Percentiles rank a stretch among this genome's conserved stretches.
Evolutionary conservation across 2,329 filamentous ascomycete species (phyloP).

Genomic region (Colletotrichum euphorbiae): DNA sequence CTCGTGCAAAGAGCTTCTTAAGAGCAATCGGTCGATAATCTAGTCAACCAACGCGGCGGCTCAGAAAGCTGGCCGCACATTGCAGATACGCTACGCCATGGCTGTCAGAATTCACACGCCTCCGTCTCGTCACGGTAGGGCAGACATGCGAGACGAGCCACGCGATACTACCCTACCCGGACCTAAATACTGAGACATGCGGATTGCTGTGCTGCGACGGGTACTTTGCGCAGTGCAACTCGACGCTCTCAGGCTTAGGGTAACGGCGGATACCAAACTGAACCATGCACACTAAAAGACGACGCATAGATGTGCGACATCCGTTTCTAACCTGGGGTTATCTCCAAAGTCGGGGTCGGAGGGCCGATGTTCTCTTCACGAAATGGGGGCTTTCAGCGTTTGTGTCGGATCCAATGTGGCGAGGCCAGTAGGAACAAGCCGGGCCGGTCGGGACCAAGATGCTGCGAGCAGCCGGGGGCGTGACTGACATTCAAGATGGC

Average conservation of each 20-base stretch:
- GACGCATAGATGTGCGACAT: neutral
- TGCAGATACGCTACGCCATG: neutral
- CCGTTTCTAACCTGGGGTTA: constrained; percentile 3
- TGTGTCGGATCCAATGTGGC: constrained; percentile 12
- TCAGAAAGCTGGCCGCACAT: constrained; percentile 3
- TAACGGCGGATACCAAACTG: constrained; percentile 33
- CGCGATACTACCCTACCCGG: constrained; percentile 1
- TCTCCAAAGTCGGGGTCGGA: neutral
- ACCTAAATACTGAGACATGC: neutral
- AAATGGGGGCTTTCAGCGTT: constrained; percentile 10
- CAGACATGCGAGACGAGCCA: constrained; percentile 20
- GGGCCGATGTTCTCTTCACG: neutral
- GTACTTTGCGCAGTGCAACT: neutral
- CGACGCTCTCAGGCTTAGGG: constrained; percentile 20
- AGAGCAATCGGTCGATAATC: constrained; percentile 17
- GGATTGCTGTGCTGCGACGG: neutral
- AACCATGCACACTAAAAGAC: constrained; percentile 20
- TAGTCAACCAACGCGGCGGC: constrained; percentile 13
- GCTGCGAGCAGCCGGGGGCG: constrained; percentile 18
- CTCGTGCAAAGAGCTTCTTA: constrained; percentile 1
- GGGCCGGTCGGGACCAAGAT: constrained; percentile 21
- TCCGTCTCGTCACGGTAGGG: constrained; percentile 25
- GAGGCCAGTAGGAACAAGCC: constrained; percentile 18
- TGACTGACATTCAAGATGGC: neutral
- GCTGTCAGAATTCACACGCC: constrained; percentile 31